These are phyloP conservation scores for Rhinocladiella similis DNA, from an alignment of 2,329 filamentous ascomycete genomes.

Conservation along the genomic window DNA sequence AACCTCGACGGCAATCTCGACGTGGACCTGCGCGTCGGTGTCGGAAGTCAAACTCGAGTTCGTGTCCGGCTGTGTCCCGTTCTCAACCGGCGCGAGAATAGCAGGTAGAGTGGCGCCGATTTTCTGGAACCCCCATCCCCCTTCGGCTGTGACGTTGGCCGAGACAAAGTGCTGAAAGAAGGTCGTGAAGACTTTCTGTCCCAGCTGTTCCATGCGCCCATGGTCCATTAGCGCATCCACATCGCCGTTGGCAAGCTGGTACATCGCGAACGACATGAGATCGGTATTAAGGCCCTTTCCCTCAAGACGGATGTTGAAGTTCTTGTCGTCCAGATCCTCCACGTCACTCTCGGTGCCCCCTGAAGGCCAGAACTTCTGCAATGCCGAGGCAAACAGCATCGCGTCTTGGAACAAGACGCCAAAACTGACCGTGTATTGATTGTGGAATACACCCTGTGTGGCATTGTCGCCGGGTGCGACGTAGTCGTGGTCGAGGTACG, in stretches of 20 bases:
- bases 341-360: neutral
- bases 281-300: conserved; percentile 8
- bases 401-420: conserved; percentile 15
- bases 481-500: conserved; percentile 7
- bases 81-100: neutral
- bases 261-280: conserved; percentile 17
- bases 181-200: conserved; percentile 8
- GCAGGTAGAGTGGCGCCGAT: conserved; percentile 12
- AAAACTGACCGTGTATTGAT: conserved; percentile 11
- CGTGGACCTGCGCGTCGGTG: conserved; percentile 1
- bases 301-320: conserved; percentile 12
- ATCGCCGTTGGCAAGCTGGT: conserved; percentile 5
- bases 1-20: conserved; percentile 8
- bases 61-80: neutral
- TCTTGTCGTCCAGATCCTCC: conserved; percentile 7
- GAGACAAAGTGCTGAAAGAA: conserved; percentile 19
- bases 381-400: conserved; percentile 4
- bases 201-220: conserved; percentile 2
- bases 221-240: conserved; percentile 4
- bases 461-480: neutral
- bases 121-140: conserved; percentile 14
- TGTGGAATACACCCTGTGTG: neutral
- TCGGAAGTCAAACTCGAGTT: conserved; percentile 5
- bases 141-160: conserved; percentile 5
- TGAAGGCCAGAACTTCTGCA: conserved; percentile 1